A percentile compares a stretch with the other conserved stretches of the same genome.
Conservation (phyloP, 805 yeast genomes). For the Nakazawaea ernobii region DNA sequence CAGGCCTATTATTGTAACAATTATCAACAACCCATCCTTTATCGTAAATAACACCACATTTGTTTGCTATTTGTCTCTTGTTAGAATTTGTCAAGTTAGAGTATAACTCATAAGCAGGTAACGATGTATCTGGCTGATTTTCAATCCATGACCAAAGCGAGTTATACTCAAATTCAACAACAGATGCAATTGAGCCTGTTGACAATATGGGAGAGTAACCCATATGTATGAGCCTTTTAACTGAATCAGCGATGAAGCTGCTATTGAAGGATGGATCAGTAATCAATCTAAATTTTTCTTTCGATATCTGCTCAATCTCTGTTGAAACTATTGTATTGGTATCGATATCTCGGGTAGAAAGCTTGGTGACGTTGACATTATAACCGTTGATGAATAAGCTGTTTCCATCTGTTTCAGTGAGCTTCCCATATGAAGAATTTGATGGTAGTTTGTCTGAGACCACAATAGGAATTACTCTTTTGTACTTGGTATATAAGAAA, state of each 20-base stretch:
- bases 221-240: slow-evolving; percentile 36
- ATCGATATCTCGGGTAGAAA: neutral
- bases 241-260: slow-evolving; percentile 33
- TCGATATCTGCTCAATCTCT: neutral
- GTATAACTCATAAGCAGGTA: slow-evolving; percentile 7
- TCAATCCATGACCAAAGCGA: slow-evolving; percentile 75
- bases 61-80: slow-evolving; percentile 22
- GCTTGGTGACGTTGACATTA: neutral
- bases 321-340: neutral
- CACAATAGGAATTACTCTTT: slow-evolving; percentile 32
- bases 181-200: slow-evolving; percentile 21
- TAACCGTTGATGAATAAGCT: slow-evolving; percentile 5
- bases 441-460: slow-evolving; percentile 21
- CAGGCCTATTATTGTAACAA: slow-evolving; percentile 50
- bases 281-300: neutral
- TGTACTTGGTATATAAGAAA: slow-evolving; percentile 28
- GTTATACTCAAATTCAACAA: slow-evolving; percentile 23
- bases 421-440: slow-evolving; percentile 24
- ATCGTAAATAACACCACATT: slow-evolving; percentile 33
- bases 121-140: slow-evolving; percentile 38
- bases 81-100: neutral
- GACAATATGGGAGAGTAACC: slow-evolving; percentile 68
- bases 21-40: slow-evolving; percentile 62
- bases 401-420: slow-evolving; percentile 10
- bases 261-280: slow-evolving; percentile 30